Base-by-base conservation (phyloP, 352 stramenopile species). In the Phytophthora uliginosa region DNA sequence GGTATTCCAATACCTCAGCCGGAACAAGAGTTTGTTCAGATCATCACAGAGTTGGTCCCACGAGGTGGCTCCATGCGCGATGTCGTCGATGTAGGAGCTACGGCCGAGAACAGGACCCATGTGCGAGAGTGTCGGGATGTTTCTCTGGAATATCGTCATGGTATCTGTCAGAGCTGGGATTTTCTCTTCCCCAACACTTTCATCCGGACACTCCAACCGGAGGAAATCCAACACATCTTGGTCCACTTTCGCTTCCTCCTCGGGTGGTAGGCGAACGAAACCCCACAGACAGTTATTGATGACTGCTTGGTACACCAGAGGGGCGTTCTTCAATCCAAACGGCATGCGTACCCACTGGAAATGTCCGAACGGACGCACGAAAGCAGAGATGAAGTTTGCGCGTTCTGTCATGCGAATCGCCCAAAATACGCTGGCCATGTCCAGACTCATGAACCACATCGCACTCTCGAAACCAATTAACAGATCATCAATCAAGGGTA, bases 301-400 rank as follows among this genome's bases (percentile, higher is more conserved):
- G 0, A 61, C 17, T 7, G 31, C 3, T 22, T 79, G 63, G 36
- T 77, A 79, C 0, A 76, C 48, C 4, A 71, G 9, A 0, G 58
- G 63, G 0, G 67, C 68, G 0, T 79, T 79, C 13, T 77, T 77
- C 0, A 77, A 36, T 5, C 73, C 73, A 6, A 76, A 75, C 26
- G 26, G 26, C 26, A 28, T 4, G 56, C 68, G 28, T 0, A 60
- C 5, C 67, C 63, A 77, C 26, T 79, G 48, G 10, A 74, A 79
- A n/a, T 77, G 55, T 9, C 73, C 68, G 2, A 77, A 54, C 0
- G 73, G 73, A 13, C 63, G 77, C 10, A 79, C 63, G 38, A 77
- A 76, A 0, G 63, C 68, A 0, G 47, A 69, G 7, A 81, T 71
- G 2, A 33, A 0, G 15, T 69, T 69, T 0, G 74, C 70, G 10